phyloP scores from a whole-genome alignment of 306 rosid genomes.

The Castanea crenata region DNA sequence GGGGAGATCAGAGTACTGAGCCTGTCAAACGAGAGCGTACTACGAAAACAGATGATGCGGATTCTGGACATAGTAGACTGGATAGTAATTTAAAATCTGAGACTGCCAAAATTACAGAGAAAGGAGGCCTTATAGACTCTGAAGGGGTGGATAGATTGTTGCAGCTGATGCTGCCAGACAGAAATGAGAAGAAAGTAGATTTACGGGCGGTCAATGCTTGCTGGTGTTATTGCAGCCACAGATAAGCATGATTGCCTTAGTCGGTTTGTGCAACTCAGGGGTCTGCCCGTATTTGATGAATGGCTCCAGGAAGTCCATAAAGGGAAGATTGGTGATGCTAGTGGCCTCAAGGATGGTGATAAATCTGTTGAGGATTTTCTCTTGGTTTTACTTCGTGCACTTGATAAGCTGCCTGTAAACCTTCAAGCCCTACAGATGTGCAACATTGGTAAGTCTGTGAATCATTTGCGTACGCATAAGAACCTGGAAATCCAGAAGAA shows the following conservation, averaged over 20 bases:
- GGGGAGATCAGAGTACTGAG: conserved; percentile 73
- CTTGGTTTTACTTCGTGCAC: conserved; percentile 75
- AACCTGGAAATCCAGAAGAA: conserved; percentile 89
- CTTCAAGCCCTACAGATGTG: conserved; percentile 80
- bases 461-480: conserved; percentile 70
- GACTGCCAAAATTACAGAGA: conserved; percentile 80
- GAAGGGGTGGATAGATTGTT: conserved; percentile 74
- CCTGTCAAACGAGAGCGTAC: conserved; percentile 69
- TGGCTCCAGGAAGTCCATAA: conserved; percentile 95
- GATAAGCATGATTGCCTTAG: conserved; percentile 71
- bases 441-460: conserved; percentile 88
- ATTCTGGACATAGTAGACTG: conserved; percentile 52
- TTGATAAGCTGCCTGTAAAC: conserved; percentile 89
- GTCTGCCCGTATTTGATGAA: conserved; percentile 77
- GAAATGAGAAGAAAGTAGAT: conserved; percentile 69
- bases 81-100: conserved; percentile 68
- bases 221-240: conserved; percentile 68
- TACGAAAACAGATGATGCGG: conserved; percentile 67
- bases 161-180: conserved; percentile 76
- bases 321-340: conserved; percentile 69
- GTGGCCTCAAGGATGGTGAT: conserved; percentile 53
- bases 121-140: conserved; percentile 73
- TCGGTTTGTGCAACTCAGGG: conserved; percentile 69
- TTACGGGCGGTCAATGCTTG: conserved; percentile 72
- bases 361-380: conserved; percentile 84